Conservation (phyloP, 768 basidiomycete genomes). For the Rhodotorula paludigena region DNA sequence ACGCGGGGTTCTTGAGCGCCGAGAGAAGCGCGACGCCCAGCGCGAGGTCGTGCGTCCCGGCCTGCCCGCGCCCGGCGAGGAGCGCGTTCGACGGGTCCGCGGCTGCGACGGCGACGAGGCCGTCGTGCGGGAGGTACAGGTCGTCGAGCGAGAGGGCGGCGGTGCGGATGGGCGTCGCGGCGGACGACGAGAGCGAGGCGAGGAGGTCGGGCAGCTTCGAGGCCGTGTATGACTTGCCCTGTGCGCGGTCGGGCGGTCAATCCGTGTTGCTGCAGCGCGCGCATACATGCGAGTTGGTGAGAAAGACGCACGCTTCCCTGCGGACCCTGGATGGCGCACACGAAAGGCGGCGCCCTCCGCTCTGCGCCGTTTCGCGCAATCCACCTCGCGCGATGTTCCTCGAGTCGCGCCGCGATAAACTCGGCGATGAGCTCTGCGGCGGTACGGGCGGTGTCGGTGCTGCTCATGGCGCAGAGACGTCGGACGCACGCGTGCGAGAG, state of each 20-base stretch:
- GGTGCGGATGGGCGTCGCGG: conserved; percentile 34
- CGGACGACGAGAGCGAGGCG: conserved; percentile 47
- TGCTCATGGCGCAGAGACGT: not conserved
- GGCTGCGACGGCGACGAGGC: conserved; percentile 57
- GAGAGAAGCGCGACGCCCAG: conserved; percentile 62
- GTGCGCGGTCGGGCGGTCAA: not conserved
- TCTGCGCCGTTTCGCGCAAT: not conserved
- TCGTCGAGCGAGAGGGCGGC: conserved; percentile 51
- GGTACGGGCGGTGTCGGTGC: not conserved
- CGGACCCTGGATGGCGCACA: conserved; percentile 84
- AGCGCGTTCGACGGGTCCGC: conserved; percentile 61
- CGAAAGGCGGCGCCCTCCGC: conserved; percentile 55
- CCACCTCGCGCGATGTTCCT: conserved; percentile 4
- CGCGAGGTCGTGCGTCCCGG: conserved; percentile 80
- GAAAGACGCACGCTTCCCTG: conserved; percentile 61
- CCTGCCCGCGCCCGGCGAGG: conserved; percentile 78
- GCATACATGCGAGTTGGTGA: no score
- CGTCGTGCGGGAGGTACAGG: conserved; percentile 71
- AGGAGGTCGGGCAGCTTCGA: conserved; percentile 66
- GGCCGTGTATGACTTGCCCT: conserved; percentile 74
- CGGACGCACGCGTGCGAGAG: no score
- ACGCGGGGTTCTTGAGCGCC: conserved; percentile 46
- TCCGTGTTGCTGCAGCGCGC: no score
- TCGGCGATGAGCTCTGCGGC: conserved; percentile 8
- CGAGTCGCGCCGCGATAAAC: conserved; percentile 26